These are phyloP conservation scores for Keithomyces neogunnii DNA, from an alignment of 2,329 filamentous ascomycete species.

Conservation along the genomic window DNA sequence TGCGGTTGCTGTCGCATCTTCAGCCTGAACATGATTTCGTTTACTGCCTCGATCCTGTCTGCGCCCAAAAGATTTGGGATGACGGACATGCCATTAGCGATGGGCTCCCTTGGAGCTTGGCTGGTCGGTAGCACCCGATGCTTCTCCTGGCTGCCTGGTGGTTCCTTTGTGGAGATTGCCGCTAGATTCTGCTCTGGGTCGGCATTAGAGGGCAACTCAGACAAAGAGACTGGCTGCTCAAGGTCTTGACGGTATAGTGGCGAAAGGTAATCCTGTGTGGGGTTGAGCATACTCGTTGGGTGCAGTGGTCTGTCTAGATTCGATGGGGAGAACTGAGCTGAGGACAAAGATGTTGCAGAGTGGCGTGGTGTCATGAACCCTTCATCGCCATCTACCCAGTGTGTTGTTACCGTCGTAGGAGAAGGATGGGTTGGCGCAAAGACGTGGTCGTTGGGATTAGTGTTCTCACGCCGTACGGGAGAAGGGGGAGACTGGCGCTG, in stretches of 20 bases:
- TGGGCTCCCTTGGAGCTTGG: neutral
- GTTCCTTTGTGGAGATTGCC: neutral
- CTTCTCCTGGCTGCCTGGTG: neutral
- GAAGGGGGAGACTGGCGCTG: neutral
- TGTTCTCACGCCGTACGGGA: neutral
- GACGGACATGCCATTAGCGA: neutral
- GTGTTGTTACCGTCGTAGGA: neutral
- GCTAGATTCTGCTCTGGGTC: neutral
- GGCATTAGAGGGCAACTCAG: neutral
- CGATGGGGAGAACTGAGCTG: neutral
- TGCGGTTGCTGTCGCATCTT: conserved; percentile 67
- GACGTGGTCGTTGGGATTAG: neutral
- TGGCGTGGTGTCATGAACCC: neutral
- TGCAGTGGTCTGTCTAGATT: neutral
- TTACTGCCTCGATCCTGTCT: conserved; percentile 11
- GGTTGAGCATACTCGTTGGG: neutral
- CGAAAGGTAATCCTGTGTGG: neutral
- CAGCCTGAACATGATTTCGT: conserved; percentile 20
- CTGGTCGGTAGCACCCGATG: neutral
- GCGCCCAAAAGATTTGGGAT: conserved; percentile 20
- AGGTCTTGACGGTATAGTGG: neutral
- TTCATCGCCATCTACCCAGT: neutral
- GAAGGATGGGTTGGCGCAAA: neutral
- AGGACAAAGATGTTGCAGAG: neutral
- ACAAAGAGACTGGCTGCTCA: neutral